A percentile compares a stretch with the other conserved stretches of the same genome.
phyloP scores from a whole-genome alignment of 257 asterid genomes.

The Solanum ossicruentum region DNA sequence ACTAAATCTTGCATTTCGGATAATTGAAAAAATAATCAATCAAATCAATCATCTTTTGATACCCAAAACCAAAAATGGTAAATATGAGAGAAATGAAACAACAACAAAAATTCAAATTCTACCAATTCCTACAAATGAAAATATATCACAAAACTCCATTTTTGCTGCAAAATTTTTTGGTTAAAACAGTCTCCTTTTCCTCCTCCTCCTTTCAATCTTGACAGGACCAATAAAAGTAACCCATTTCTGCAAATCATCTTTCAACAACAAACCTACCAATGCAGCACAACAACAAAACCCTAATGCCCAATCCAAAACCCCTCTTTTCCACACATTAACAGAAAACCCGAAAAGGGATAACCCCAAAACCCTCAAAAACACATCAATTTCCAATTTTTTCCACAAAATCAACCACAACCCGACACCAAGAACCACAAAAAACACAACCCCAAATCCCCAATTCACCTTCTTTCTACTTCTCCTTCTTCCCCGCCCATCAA shows the following conservation, averaged over 20 bases:
- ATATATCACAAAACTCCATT: neutral
- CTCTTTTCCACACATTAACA: conserved; percentile 40
- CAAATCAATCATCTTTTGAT: neutral
- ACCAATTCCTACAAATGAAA: neutral
- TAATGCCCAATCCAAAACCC: conserved; percentile 44
- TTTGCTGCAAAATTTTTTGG: neutral
- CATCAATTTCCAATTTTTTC: conserved; percentile 25
- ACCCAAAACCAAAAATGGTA: neutral
- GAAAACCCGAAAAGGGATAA: conserved; percentile 47
- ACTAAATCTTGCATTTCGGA: neutral
- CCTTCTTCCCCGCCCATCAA: conserved; percentile 43
- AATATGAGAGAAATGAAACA: neutral
- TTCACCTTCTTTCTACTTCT: conserved; percentile 16
- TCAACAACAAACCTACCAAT: conserved; percentile 32
- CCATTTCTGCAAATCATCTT: conserved; percentile 20
- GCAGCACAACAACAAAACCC: conserved; percentile 72
- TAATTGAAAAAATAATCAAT: neutral
- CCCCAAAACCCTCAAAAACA: conserved; percentile 28
- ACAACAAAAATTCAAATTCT: neutral
- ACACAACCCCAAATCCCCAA: conserved; percentile 27
- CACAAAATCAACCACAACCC: conserved; percentile 34
- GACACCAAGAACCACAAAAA: conserved; percentile 16
- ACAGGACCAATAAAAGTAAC: conserved; percentile 7
- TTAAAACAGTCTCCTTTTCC: neutral
- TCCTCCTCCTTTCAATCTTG: neutral